Base-by-base conservation (phyloP, 495 filamentous ascomycete genomes). In the Penicilliopsis zonata region DNA sequence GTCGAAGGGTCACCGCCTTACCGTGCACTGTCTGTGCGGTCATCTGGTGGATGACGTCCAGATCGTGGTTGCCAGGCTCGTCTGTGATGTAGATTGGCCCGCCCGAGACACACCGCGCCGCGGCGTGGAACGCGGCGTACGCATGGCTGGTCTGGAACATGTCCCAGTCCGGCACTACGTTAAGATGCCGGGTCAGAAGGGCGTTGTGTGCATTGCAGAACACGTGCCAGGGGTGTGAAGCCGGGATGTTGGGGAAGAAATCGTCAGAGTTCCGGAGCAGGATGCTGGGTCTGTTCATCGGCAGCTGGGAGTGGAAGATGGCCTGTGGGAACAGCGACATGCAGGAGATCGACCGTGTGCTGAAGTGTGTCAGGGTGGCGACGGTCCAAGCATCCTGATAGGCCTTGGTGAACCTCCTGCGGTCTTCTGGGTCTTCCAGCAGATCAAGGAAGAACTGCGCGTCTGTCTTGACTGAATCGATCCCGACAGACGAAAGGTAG, bases 21-120 rank as follows among this genome's bases (percentile, higher is more conserved):
- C 70, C 82, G 22, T 71, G 61, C 1, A 73, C 56, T 0, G 80
- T 87, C 6, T 66, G 54, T 0, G 73, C 70, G 0, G 78, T 84
- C 67, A 98, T 87, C 46, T 90, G 76, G 15, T 64, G 50, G 24
- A 98, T 77, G 2, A 96, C 46, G 9, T 65, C 46, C 2, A 86
- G 31, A 42, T 92, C 65, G 50, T 96, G 86, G 30, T 80, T 57
- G 4, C 82, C 85, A 0, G 87, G 88, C 8, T 72, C 69, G 45
- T 98, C 90, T 2, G 90, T 96, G 44, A 98, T 82, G 38, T 87
- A 94, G 23, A 98, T 76, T 0, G 88, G 90, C 2, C 90, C 90
- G 1, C 90, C 90, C 31, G 77, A 83, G 7, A 98, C 71, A 52
- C 84, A 94, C 10, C 90, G 69, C 8, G 85, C 86, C 8, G 90